phyloP scores from a whole-genome alignment of 2,329 filamentous ascomycete genomes.

The Exophiala oligosperma region DNA sequence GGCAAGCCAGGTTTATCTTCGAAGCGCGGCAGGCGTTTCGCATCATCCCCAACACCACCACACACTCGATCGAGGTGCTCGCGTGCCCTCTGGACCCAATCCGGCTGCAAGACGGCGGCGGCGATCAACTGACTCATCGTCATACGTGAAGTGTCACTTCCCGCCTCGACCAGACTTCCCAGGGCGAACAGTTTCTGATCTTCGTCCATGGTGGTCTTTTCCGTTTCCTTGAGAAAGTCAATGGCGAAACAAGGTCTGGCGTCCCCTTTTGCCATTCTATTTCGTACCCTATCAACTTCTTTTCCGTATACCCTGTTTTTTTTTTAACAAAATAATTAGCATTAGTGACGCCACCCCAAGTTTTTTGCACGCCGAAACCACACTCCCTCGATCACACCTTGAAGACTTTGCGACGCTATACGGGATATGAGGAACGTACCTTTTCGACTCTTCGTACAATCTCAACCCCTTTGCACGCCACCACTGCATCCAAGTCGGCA shows the following conservation, averaged over 20 bases:
- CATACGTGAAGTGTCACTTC: conserved; percentile 53
- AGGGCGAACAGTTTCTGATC: conserved; percentile 43
- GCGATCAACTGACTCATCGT: conserved; percentile 51
- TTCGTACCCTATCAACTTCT: background rate
- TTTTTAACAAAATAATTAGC: background rate
- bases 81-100: conserved; percentile 45
- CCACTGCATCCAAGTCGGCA: conserved; percentile 46
- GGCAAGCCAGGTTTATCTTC: conserved; percentile 34
- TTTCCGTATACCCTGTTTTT: background rate
- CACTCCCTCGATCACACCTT: too few species aligned
- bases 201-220: conserved; percentile 36
- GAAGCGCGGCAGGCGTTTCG: conserved; percentile 34
- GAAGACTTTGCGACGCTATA: too few species aligned
- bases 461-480: conserved; percentile 43
- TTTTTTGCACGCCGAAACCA: too few species aligned
- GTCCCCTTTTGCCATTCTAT: background rate
- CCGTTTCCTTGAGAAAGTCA: conserved; percentile 32
- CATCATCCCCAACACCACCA: conserved; percentile 24
- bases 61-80: conserved; percentile 43
- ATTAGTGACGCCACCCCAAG: too few species aligned
- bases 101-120: conserved; percentile 49
- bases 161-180: conserved; percentile 46
- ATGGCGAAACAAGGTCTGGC: conserved; percentile 39
- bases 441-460: conserved; percentile 36
- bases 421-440: background rate